A percentile compares a stretch with the other conserved stretches of the same genome.
Conservation (phyloP, 2,329 filamentous ascomycete genomes). For the Alternaria brassicicola region DNA sequence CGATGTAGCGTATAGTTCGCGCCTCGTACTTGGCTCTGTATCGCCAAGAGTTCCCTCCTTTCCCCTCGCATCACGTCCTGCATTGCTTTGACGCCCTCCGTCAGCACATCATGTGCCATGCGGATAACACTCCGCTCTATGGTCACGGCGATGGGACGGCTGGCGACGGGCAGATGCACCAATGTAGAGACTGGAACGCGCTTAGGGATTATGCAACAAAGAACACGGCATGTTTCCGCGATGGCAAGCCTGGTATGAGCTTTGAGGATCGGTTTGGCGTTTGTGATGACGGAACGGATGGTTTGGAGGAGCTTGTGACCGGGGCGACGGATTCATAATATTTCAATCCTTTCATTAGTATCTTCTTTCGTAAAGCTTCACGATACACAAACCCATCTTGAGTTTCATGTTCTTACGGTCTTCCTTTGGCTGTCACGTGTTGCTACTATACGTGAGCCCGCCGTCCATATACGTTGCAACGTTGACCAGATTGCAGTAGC, state of each 20-base stretch:
- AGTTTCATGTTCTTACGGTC: too few species aligned
- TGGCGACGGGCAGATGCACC: conserved; percentile 22
- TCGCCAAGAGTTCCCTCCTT: conserved; percentile 9
- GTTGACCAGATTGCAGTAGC: not conserved
- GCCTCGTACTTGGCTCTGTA: conserved; percentile 2
- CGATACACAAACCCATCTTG: not conserved
- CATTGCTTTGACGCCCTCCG: conserved; percentile 26
- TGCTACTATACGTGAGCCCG: not conserved
- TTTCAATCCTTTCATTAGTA: not conserved
- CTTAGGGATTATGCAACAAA: conserved; percentile 23
- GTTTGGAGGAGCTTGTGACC: conserved; percentile 1
- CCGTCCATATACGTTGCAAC: not conserved
- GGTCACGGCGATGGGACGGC: conserved; percentile 17
- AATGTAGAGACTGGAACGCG: conserved; percentile 22
- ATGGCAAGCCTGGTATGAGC: conserved; percentile 15
- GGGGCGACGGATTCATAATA: not conserved
- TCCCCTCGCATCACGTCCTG: conserved; percentile 4
- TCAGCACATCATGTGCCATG: conserved; percentile 27
- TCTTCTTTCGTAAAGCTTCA: not conserved
- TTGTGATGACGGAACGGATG: conserved; percentile 13
- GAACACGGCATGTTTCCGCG: conserved; percentile 36
- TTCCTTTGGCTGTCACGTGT: not conserved
- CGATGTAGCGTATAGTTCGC: conserved; percentile 8
- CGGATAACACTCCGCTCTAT: conserved; percentile 27
- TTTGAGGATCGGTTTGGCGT: conserved; percentile 8